A percentile compares a stretch with the other conserved stretches of the same genome.
Evolutionary conservation across 2,329 filamentous ascomycete species (phyloP).

Genomic region (Nemania sp.): DNA sequence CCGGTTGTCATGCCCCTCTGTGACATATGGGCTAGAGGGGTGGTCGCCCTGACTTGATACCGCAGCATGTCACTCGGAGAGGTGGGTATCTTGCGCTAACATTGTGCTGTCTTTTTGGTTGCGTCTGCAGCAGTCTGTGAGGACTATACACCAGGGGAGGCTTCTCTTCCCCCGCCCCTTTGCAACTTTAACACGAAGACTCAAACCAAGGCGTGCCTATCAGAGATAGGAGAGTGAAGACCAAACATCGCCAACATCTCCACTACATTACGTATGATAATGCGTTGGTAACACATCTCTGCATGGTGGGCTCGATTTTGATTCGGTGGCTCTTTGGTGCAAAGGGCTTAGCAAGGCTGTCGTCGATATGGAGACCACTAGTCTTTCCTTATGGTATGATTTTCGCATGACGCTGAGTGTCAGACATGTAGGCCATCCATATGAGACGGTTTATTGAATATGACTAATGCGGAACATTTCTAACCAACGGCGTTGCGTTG

Average conservation of each 20-base stretch:
- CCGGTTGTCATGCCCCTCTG: background rate
- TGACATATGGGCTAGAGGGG: background rate
- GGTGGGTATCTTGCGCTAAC: background rate
- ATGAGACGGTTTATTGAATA: background rate
- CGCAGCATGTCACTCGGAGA: background rate
- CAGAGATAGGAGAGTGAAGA: background rate
- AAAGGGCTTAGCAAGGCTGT: background rate
- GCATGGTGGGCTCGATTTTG: background rate
- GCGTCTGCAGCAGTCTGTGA: background rate
- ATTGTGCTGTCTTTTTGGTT: background rate
- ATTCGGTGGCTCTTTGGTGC: background rate
- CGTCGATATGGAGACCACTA: background rate
- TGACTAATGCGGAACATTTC: constrained; percentile 4
- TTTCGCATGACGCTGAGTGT: background rate
- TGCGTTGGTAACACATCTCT: background rate
- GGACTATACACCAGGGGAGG: background rate
- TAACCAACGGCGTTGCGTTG: constrained; percentile 5
- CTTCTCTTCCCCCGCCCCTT: no score
- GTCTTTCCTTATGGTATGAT: background rate
- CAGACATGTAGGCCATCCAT: background rate
- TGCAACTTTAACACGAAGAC: background rate
- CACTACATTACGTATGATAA: no score
- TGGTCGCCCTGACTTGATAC: no score
- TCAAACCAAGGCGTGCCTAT: background rate
- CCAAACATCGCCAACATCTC: background rate